Percentiles rank a stretch among this genome's conserved stretches.
phyloP scores from a whole-genome alignment of 495 filamentous ascomycete species.

The Talaromyces proteolyticus region DNA sequence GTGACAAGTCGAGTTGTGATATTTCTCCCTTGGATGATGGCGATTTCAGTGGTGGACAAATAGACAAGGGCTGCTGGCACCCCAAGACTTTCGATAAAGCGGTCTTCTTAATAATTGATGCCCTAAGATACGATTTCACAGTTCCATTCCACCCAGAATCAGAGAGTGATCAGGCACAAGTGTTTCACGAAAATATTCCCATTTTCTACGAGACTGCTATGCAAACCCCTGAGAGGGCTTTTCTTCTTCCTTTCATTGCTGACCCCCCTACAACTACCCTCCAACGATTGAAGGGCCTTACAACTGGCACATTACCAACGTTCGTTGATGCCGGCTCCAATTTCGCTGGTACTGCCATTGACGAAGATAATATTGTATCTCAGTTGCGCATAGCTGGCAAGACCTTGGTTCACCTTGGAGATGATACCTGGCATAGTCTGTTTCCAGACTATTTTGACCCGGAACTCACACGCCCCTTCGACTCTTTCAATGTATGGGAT shows the following conservation, averaged over 20 bases:
- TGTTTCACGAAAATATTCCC: slow-evolving; percentile 84
- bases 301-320: slow-evolving; percentile 90
- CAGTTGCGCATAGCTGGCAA: slow-evolving; percentile 77
- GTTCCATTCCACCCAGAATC: slow-evolving; percentile 61
- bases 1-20: slow-evolving; percentile 78
- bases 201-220: slow-evolving; percentile 78
- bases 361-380: slow-evolving; percentile 89
- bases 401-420: slow-evolving; percentile 85
- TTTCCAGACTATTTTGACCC: slow-evolving; percentile 89
- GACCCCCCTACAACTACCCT: slow-evolving; percentile 93
- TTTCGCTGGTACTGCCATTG: slow-evolving; percentile 94
- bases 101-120: slow-evolving; percentile 87
- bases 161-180: slow-evolving; percentile 45
- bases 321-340: slow-evolving; percentile 92
- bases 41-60: slow-evolving; percentile 35
- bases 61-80: slow-evolving; percentile 84
- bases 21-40: slow-evolving; percentile 57
- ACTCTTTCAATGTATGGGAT: slow-evolving; percentile 98
- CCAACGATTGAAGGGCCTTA: slow-evolving; percentile 88
- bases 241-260: slow-evolving; percentile 92
- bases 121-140: slow-evolving; percentile 94
- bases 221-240: slow-evolving; percentile 68
- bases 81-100: slow-evolving; percentile 88
- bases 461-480: slow-evolving; percentile 78
- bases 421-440: slow-evolving; percentile 91